Evolutionary conservation across 768 basidiomycete species (phyloP).

Genomic region (Pleurotus eryngii): DNA sequence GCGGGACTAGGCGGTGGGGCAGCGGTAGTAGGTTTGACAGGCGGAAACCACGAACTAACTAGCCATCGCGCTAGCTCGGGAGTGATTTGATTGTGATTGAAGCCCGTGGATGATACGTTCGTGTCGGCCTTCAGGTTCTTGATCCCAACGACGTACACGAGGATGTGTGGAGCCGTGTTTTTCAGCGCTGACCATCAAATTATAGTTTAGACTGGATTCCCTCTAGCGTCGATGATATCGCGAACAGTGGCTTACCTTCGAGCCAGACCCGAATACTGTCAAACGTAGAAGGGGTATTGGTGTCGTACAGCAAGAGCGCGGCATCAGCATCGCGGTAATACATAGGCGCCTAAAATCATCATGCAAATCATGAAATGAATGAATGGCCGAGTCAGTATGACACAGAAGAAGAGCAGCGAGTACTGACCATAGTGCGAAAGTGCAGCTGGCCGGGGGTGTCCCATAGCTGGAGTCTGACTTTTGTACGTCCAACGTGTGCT

Average conservation of each 20-base stretch:
- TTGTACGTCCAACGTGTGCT: neutral
- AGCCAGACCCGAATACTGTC: conserved; percentile 1
- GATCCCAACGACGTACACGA: conserved; percentile 6
- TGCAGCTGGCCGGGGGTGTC: neutral
- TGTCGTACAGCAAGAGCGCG: neutral
- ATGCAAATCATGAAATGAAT: no score
- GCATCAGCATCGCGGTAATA: conserved; percentile 6
- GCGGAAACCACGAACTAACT: conserved; percentile 4
- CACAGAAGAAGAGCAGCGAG: no score
- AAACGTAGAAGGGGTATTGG: neutral
- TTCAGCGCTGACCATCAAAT: neutral
- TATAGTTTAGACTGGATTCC: neutral
- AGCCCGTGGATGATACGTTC: neutral
- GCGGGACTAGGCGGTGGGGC: conserved; percentile 3
- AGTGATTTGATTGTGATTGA: neutral
- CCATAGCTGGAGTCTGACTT: conserved; percentile 6
- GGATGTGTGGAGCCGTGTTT: neutral
- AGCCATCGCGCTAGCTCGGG: neutral
- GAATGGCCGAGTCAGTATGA: no score
- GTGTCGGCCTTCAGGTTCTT: neutral
- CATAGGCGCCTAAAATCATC: neutral
- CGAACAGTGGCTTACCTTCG: neutral
- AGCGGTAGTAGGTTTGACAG: conserved; percentile 1
- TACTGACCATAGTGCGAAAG: conserved; percentile 6
- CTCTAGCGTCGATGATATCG: neutral